Percentiles rank a stretch among this genome's conserved stretches.
phyloP scores from a whole-genome alignment of 1,284 basidiomycete genomes.

The Irpex sp. region DNA sequence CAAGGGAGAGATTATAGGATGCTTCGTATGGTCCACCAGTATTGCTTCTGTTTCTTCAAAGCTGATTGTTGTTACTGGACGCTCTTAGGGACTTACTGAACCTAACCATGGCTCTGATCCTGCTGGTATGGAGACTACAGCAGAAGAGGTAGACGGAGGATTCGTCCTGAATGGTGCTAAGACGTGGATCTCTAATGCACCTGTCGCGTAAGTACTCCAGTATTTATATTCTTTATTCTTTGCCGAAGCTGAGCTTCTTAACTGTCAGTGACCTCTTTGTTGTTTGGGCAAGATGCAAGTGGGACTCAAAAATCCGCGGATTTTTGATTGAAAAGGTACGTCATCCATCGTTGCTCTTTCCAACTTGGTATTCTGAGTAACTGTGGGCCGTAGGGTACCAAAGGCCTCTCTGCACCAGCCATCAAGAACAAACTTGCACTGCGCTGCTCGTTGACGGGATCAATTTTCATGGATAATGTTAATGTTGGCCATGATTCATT shows the following conservation, averaged over 20 bases:
- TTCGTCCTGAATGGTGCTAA: conserved; percentile 89
- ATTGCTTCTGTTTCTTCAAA: neutral
- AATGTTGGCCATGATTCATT: conserved; percentile 66
- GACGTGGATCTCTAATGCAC: conserved; percentile 95
- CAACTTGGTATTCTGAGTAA: neutral
- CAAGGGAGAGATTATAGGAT: conserved; percentile 86
- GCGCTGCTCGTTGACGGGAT: conserved; percentile 88
- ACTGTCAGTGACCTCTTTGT: conserved; percentile 73
- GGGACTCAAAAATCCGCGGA: conserved; percentile 90
- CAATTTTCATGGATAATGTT: conserved; percentile 90
- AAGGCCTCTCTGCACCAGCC: conserved; percentile 82
- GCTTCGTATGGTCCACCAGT: conserved; percentile 66
- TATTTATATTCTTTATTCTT: neutral
- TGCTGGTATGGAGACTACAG: conserved; percentile 90
- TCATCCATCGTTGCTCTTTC: conserved; percentile 3
- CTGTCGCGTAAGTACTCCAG: conserved; percentile 63
- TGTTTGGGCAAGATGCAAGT: conserved; percentile 93
- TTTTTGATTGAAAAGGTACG: conserved; percentile 88
- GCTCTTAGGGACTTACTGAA: conserved; percentile 81
- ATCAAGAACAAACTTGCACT: conserved; percentile 95
- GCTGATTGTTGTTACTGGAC: neutral
- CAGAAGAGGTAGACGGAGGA: conserved; percentile 79
- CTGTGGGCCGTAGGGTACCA: conserved; percentile 52
- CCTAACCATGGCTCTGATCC: conserved; percentile 97
- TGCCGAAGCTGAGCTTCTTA: neutral